Conservation (phyloP, 1,284 basidiomycete species). For the Porogramme epimiltina region DNA sequence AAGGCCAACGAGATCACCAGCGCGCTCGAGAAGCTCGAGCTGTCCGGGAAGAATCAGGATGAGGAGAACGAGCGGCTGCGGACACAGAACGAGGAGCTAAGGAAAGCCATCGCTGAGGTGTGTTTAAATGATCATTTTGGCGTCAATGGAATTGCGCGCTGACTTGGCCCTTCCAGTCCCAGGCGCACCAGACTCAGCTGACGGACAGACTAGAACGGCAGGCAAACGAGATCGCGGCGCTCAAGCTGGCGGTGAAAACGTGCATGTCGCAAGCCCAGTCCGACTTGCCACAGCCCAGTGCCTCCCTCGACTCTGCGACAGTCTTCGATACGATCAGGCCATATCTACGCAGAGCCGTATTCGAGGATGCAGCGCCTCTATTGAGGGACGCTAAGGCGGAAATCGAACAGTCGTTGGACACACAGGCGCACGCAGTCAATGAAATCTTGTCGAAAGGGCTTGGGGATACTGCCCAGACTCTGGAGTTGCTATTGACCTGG, state of each 20-base stretch:
- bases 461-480: too few species aligned
- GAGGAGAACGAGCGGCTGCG: slow-evolving; percentile 28
- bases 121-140: not conserved
- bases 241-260: slow-evolving; percentile 43
- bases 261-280: slow-evolving; percentile 34
- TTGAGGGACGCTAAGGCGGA: slow-evolving; percentile 38
- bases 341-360: slow-evolving; percentile 40
- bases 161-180: too few species aligned
- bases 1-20: slow-evolving; percentile 31
- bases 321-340: slow-evolving; percentile 44
- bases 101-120: slow-evolving; percentile 31
- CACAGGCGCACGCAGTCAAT: too few species aligned
- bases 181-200: slow-evolving; percentile 24
- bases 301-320: slow-evolving; percentile 40
- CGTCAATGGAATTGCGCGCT: not conserved
- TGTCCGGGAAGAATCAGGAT: slow-evolving; percentile 30
- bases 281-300: slow-evolving; percentile 13
- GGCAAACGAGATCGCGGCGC: slow-evolving; percentile 34
- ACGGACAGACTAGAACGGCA: slow-evolving; percentile 3
- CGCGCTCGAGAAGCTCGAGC: slow-evolving; percentile 40
- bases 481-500: too few species aligned
- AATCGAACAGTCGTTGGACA: slow-evolving; percentile 39
- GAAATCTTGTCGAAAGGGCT: too few species aligned
- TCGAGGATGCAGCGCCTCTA: slow-evolving; percentile 38
- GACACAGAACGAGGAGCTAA: slow-evolving; percentile 19